These are phyloP conservation scores for Raffaelea albimanens DNA, from an alignment of 2,329 filamentous ascomycete genomes.

Conservation along the genomic window DNA sequence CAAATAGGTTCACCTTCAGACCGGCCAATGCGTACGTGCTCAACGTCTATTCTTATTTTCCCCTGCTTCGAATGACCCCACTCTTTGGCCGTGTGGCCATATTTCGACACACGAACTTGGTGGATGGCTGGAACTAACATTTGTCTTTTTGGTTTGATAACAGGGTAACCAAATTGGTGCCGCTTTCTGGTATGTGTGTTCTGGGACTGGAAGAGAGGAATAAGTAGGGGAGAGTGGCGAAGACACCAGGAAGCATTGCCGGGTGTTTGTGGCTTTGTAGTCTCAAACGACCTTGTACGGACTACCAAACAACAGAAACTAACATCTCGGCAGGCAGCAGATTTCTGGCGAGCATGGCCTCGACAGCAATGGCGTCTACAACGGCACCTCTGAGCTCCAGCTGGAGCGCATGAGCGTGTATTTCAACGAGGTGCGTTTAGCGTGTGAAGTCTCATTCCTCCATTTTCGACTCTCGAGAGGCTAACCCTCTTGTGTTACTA, in stretches of 20 bases:
- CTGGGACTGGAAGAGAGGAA: too few species aligned
- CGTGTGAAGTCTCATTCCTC: too few species aligned
- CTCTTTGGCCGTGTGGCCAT: background rate
- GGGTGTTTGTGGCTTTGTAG: background rate
- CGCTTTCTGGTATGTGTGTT: constrained; percentile 75
- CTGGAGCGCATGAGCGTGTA: constrained; percentile 82
- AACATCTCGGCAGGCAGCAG: constrained; percentile 49
- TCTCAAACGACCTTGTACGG: too few species aligned
- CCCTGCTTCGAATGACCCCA: background rate
- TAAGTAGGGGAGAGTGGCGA: too few species aligned
- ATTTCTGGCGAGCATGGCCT: constrained; percentile 92
- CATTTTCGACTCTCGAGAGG: too few species aligned
- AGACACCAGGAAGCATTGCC: too few species aligned
- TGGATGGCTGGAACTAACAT: constrained; percentile 23
- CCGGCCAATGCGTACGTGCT: constrained; percentile 90
- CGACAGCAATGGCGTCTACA: constrained; percentile 96
- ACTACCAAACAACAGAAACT: too few species aligned
- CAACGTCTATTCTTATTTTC: background rate
- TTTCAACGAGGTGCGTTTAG: constrained; percentile 52
- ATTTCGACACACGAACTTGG: background rate
- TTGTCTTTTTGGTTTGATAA: constrained; percentile 12
- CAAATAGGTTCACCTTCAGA: constrained; percentile 93
- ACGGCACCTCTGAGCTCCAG: constrained; percentile 96
- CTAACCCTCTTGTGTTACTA: too few species aligned
- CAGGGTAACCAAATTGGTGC: constrained; percentile 99